Conservation (phyloP, 306 rosid genomes). For the peach (Prunus persica) region Prunus_persica_NCBIv2 NC_034015.1:12073501-12074000, state of each 20-base stretch:
- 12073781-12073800: background rate
- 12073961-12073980: conserved; percentile 84
- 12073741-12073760: background rate
- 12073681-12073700: conserved; percentile 71
- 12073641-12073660: conserved; percentile 81
- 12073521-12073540: conserved; percentile 2
- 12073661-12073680: conserved; percentile 71
- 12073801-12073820: background rate
- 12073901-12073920: conserved; percentile 53
- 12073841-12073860: conserved; percentile 82
- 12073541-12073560: conserved; percentile 12
- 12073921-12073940: conserved; percentile 76
- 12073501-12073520: conserved; percentile 38
- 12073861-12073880: conserved; percentile 49
- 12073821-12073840: conserved; percentile 37
- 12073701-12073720: conserved; percentile 83
- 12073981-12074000: conserved; percentile 83
- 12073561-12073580: conserved; percentile 48
- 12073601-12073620: conserved; percentile 71
- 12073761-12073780: background rate
- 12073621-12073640: conserved; percentile 78
- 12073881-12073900: conserved; percentile 55
- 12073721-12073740: conserved; percentile 87
- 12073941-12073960: conserved; percentile 77
- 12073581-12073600: conserved; percentile 73